Percentiles rank a stretch among this genome's conserved stretches.
Evolutionary conservation across 2,329 filamentous ascomycete genomes (phyloP).

Genomic region (Fusarium sp.): DNA sequence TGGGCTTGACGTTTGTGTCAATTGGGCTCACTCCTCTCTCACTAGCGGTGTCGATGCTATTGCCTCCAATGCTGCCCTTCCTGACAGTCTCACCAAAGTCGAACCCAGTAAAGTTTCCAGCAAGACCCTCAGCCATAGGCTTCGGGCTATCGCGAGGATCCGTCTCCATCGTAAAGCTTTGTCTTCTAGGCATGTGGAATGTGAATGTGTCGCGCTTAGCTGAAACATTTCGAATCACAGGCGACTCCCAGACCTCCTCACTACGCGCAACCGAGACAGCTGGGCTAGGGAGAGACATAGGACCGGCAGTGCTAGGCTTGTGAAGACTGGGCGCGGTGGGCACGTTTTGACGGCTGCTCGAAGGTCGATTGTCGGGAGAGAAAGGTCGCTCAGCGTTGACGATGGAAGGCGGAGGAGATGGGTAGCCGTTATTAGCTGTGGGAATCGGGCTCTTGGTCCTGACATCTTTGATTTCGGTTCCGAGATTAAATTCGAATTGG

Average conservation of each 20-base stretch:
- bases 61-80: constrained; percentile 34
- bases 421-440: constrained; percentile 45
- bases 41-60: constrained; percentile 29
- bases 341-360: constrained; percentile 38
- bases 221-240: constrained; percentile 60
- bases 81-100: constrained; percentile 52
- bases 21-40: constrained; percentile 34
- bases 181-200: constrained; percentile 57
- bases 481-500: constrained; percentile 54
- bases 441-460: constrained; percentile 16
- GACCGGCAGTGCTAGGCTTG: constrained; percentile 44
- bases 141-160: constrained; percentile 46
- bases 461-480: constrained; percentile 21
- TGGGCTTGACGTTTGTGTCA: constrained; percentile 32
- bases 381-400: constrained; percentile 46
- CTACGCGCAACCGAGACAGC: constrained; percentile 54
- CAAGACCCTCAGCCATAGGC: constrained; percentile 49
- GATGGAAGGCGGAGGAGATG: constrained; percentile 54
- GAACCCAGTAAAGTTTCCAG: constrained; percentile 53
- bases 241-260: constrained; percentile 54
- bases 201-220: constrained; percentile 64
- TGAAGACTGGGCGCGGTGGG: constrained; percentile 42
- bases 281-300: constrained; percentile 56
- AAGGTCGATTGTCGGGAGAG: constrained; percentile 37
- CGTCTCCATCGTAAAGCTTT: constrained; percentile 62